Conservation (phyloP, 305 asterid genomes). For the Solanum aculeatissimum region DNA sequence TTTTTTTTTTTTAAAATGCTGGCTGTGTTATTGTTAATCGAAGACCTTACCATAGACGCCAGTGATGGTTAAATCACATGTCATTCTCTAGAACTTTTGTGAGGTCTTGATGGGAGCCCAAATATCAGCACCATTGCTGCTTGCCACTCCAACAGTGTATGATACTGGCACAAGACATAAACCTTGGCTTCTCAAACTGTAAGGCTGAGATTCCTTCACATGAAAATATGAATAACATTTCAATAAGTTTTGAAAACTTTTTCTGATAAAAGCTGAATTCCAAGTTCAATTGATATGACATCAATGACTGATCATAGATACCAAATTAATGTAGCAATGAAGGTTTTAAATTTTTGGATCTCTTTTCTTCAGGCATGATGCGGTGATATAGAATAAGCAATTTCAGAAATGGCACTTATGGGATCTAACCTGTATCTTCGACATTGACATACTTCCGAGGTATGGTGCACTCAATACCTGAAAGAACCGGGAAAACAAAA, state of each 20-base stretch:
- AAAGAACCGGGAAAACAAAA: slow-evolving; percentile 1
- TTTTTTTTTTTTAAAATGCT: not conserved
- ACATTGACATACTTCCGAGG: slow-evolving; percentile 21
- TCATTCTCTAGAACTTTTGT: slow-evolving; percentile 14
- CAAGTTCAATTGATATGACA: not conserved
- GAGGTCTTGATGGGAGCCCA: slow-evolving; percentile 78
- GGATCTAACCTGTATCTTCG: slow-evolving; percentile 35
- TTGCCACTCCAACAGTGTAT: slow-evolving; percentile 38
- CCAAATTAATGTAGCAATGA: not conserved
- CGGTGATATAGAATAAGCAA: not conserved
- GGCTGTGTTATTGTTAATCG: not conserved
- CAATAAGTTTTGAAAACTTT: not conserved
- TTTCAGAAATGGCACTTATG: not conserved
- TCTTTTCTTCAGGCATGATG: not conserved
- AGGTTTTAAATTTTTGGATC: not conserved
- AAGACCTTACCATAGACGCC: slow-evolving; percentile 7
- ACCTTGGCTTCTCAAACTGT: slow-evolving; percentile 51
- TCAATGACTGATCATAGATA: not conserved
- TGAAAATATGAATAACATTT: not conserved
- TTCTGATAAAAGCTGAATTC: not conserved
- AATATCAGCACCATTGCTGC: slow-evolving; percentile 85
- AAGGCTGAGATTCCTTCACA: slow-evolving; percentile 29
- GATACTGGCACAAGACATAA: slow-evolving; percentile 61
- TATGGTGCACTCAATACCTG: slow-evolving; percentile 88
- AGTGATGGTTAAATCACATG: slow-evolving; percentile 12